phyloP scores from a whole-genome alignment of 2,329 filamentous ascomycete species.

The Diaporthe citri region DNA sequence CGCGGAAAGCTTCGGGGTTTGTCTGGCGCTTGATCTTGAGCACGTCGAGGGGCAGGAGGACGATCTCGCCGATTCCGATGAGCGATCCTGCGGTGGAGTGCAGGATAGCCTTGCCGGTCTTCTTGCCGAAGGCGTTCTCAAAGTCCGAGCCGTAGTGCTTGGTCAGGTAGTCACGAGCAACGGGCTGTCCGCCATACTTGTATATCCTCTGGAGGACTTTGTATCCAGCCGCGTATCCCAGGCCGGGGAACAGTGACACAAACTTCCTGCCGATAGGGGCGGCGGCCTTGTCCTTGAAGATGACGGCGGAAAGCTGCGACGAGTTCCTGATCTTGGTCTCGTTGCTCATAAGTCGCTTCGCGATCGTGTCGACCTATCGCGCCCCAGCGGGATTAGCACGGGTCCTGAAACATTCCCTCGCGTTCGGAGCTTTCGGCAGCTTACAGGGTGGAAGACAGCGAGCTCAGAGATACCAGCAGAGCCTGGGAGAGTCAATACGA shows the following conservation, averaged over 20 bases:
- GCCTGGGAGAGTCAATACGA: conserved; percentile 64
- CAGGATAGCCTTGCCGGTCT: conserved; percentile 98
- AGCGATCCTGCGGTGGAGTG: conserved; percentile 95
- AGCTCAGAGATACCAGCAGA: conserved; percentile 94
- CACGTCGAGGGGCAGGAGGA: conserved; percentile 94
- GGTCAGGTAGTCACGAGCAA: conserved; percentile 89
- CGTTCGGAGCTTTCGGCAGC: conserved; percentile 46
- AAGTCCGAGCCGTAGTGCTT: conserved; percentile 85
- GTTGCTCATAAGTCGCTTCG: conserved; percentile 99
- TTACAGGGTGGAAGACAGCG: conserved; percentile 90
- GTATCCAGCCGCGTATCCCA: conserved; percentile 97
- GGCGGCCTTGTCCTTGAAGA: conserved; percentile 90
- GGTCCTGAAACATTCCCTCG: conserved; percentile 7
- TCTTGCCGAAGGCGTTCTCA: conserved; percentile 91
- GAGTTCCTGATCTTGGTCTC: conserved; percentile 74
- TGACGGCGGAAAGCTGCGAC: conserved; percentile 84
- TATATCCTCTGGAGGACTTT: conserved; percentile 98
- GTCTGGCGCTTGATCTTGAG: conserved; percentile 99
- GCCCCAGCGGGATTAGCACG: conserved; percentile 45
- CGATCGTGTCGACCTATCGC: conserved; percentile 91
- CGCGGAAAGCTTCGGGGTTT: conserved; percentile 97
- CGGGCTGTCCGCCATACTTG: conserved; percentile 98
- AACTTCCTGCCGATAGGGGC: conserved; percentile 83
- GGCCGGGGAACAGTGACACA: conserved; percentile 93
- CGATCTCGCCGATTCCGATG: conserved; percentile 97